Percentiles rank a stretch among this genome's conserved stretches.
Conservation (phyloP, 495 filamentous ascomycete species). For the Talaromyces trachyspermus region DNA sequence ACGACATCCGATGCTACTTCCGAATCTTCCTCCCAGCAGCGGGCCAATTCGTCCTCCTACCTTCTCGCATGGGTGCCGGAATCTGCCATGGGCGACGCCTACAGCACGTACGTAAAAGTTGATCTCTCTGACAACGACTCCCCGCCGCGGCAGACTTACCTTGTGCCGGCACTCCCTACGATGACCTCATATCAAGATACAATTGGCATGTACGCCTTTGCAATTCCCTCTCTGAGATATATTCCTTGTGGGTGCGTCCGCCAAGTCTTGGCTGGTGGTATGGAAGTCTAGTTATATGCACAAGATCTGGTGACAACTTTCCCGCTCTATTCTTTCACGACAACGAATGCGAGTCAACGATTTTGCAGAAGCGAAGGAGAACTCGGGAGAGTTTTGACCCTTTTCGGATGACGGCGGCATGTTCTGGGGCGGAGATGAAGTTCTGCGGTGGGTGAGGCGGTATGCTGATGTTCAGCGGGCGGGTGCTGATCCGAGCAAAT, state of each 20-base stretch:
- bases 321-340: conserved; percentile 97
- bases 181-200: conserved; percentile 64
- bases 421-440: conserved; percentile 97
- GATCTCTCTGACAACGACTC: conserved; percentile 75
- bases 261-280: conserved; percentile 98
- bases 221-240: conserved; percentile 87
- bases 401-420: conserved; percentile 76
- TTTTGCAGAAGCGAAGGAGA: conserved; percentile 82
- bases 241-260: conserved; percentile 80
- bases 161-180: conserved; percentile 81
- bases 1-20: conserved; percentile 18
- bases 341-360: conserved; percentile 90
- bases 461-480: conserved; percentile 80
- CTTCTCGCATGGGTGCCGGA: conserved; percentile 95
- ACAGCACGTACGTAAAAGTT: conserved; percentile 87
- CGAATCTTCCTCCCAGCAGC: conserved; percentile 46
- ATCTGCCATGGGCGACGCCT: conserved; percentile 76
- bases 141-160: conserved; percentile 76
- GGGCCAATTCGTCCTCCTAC: conserved; percentile 51
- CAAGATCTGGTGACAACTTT: conserved; percentile 79
- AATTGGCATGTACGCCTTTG: conserved; percentile 84
- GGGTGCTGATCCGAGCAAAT: conserved; percentile 76
- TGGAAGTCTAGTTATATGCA: conserved; percentile 89
- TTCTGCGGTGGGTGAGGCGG: conserved; percentile 78
- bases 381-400: conserved; percentile 82